phyloP scores from a whole-genome alignment of 2,329 filamentous ascomycete genomes.

The Cladorrhinum sp. region DNA sequence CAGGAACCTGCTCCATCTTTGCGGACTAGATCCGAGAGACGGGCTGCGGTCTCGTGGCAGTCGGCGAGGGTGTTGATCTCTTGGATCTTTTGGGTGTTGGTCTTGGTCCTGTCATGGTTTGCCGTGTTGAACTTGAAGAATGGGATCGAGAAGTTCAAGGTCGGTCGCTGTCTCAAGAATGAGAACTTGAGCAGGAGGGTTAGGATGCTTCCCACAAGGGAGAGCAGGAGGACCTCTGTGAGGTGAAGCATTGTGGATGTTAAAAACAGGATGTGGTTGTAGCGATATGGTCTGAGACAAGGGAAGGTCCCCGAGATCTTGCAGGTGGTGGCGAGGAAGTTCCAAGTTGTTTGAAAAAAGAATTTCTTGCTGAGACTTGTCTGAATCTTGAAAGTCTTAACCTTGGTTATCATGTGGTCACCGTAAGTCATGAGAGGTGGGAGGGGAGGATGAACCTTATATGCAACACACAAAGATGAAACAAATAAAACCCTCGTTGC shows the following conservation, averaged over 20 bases:
- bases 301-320: too few relatives aligned
- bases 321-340: neutral
- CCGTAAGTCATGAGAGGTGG: neutral
- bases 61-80: constrained; percentile 14
- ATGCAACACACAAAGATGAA: neutral
- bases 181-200: constrained; percentile 1
- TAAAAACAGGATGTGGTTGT: too few relatives aligned
- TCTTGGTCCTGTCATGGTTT: neutral
- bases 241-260: constrained; percentile 7
- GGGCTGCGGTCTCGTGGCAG: constrained; percentile 18
- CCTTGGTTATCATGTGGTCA: neutral
- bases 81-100: constrained; percentile 2
- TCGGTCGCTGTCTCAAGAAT: neutral
- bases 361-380: neutral
- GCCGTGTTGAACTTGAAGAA: neutral
- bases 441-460: neutral
- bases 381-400: neutral
- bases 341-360: neutral
- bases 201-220: constrained; percentile 12
- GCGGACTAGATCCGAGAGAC: constrained; percentile 16
- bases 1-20: constrained; percentile 25
- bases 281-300: too few relatives aligned
- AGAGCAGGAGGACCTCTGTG: constrained; percentile 8
- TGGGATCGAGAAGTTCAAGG: neutral
- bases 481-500: neutral